Evolutionary conservation across 306 rosid species (phyloP).

Genomic region (Medicago lupulina): DNA sequence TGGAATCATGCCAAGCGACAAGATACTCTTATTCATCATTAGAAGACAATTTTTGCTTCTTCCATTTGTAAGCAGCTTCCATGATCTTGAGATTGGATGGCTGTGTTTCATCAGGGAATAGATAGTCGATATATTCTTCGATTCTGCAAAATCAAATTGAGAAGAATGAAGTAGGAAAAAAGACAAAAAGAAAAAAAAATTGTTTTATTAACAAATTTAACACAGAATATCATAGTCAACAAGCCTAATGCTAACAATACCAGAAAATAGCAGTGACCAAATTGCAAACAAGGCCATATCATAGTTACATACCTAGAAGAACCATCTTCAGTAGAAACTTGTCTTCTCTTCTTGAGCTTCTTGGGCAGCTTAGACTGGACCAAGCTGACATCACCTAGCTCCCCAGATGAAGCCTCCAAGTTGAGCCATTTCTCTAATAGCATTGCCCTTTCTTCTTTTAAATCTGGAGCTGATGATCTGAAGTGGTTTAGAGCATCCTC

Average conservation of each 20-base stretch:
- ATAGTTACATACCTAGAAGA: conserved; percentile 72
- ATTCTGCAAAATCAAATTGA: conserved; percentile 61
- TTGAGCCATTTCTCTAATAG: conserved; percentile 92
- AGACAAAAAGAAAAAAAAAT: neutral
- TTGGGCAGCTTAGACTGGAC: conserved; percentile 90
- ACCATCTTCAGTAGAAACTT: conserved; percentile 73
- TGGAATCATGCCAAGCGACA: conserved; percentile 20
- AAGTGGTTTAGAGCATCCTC: conserved; percentile 81
- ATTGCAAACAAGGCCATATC: neutral
- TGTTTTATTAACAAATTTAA: neutral
- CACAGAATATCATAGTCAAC: neutral
- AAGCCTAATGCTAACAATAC: neutral
- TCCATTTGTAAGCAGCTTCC: conserved; percentile 98
- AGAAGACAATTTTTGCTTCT: conserved; percentile 79
- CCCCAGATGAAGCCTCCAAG: conserved; percentile 74
- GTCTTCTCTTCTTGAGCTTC: conserved; percentile 90
- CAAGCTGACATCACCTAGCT: conserved; percentile 74
- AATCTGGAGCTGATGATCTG: conserved; percentile 84
- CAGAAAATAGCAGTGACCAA: neutral
- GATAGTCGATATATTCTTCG: conserved; percentile 80
- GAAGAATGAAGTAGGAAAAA: conserved; percentile 23
- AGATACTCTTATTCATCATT: conserved; percentile 49
- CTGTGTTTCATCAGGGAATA: conserved; percentile 88
- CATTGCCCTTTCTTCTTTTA: conserved; percentile 96
- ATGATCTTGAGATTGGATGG: conserved; percentile 86